A percentile compares a stretch with the other conserved stretches of the same genome.
Evolutionary conservation across 1,139 yeast genomes (phyloP).

Genomic region (Magnusiomyces ingens): DNA sequence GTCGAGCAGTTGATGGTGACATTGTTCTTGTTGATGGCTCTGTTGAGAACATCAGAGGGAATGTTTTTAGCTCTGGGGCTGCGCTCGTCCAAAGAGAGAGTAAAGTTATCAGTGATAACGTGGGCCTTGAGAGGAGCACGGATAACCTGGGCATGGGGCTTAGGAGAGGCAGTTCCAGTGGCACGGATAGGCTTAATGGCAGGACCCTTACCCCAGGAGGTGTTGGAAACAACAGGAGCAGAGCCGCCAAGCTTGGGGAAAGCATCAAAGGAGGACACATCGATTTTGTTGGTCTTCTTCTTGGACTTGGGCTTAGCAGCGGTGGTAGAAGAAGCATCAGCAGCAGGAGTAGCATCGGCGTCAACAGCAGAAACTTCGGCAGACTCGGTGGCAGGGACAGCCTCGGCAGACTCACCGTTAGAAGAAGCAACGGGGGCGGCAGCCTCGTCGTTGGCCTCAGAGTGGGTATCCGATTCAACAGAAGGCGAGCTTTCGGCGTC

Average conservation of each 20-base stretch:
- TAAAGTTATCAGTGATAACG: conserved; percentile 10
- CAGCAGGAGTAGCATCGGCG: conserved; percentile 10
- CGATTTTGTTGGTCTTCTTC: conserved; percentile 17
- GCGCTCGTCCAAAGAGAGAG: conserved; percentile 14
- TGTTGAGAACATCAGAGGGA: conserved; percentile 15
- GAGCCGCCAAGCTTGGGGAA: conserved; percentile 64
- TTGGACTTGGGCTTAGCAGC: conserved; percentile 5
- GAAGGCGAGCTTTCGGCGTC: conserved; percentile 1
- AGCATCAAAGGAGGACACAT: conserved; percentile 37
- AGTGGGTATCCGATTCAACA: not conserved
- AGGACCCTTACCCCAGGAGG: conserved; percentile 15
- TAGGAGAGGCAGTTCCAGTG: conserved; percentile 7
- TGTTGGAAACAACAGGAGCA: conserved; percentile 3
- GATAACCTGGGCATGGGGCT: conserved; percentile 4
- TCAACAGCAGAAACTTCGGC: conserved; percentile 1
- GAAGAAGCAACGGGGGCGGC: conserved; percentile 5
- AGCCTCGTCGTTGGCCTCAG: not conserved
- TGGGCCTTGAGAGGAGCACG: conserved; percentile 11
- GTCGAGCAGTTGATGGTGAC: conserved; percentile 72
- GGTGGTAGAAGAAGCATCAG: conserved; percentile 10
- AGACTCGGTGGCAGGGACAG: not conserved
- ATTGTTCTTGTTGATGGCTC: conserved; percentile 10
- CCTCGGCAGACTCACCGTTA: not conserved
- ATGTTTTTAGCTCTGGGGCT: conserved; percentile 12
- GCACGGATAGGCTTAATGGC: conserved; percentile 6